Evolutionary conservation across 192 early-diverging fungal species (phyloP).

Genomic region (Phycomyces blakesleeanus): DNA sequence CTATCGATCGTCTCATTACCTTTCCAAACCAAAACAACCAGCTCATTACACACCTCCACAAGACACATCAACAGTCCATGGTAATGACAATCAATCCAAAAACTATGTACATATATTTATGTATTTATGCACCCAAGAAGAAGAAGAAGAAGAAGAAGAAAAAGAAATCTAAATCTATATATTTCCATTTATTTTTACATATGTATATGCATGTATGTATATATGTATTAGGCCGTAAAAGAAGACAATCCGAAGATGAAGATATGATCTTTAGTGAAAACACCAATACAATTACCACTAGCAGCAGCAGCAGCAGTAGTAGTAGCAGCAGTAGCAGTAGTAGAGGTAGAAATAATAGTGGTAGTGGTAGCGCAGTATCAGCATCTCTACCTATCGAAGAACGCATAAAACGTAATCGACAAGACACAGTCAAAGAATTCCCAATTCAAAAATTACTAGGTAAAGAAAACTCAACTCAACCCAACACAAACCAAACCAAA

Average conservation of each 20-base stretch:
- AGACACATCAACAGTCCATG: neutral
- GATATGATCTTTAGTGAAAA: conserved; percentile 12
- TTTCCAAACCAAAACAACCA: conserved; percentile 10
- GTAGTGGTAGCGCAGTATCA: too few relatives aligned
- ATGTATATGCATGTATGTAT: too few relatives aligned
- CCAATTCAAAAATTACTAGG: conserved; percentile 31
- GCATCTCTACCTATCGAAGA: neutral
- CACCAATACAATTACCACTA: too few relatives aligned
- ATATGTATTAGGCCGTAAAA: conserved; percentile 32
- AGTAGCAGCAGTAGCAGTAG: too few relatives aligned
- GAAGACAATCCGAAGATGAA: conserved; percentile 34
- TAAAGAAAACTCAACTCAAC: conserved; percentile 9
- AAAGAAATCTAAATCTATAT: too few relatives aligned
- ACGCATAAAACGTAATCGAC: conserved; percentile 31
- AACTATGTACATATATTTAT: too few relatives aligned
- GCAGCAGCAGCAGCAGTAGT: too few relatives aligned
- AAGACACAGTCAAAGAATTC: conserved; percentile 31
- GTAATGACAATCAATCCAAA: conserved; percentile 10
- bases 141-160: too few relatives aligned
- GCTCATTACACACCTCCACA: conserved; percentile 17
- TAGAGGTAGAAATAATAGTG: too few relatives aligned
- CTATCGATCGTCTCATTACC: conserved; percentile 23
- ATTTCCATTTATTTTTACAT: too few relatives aligned
- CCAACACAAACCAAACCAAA: too few relatives aligned
- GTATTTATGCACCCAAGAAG: too few relatives aligned